Percentiles rank a stretch among this genome's conserved stretches.
Conservation (phyloP, 1,139 yeast genomes). For the Zygotorulaspora mrakii region DNA sequence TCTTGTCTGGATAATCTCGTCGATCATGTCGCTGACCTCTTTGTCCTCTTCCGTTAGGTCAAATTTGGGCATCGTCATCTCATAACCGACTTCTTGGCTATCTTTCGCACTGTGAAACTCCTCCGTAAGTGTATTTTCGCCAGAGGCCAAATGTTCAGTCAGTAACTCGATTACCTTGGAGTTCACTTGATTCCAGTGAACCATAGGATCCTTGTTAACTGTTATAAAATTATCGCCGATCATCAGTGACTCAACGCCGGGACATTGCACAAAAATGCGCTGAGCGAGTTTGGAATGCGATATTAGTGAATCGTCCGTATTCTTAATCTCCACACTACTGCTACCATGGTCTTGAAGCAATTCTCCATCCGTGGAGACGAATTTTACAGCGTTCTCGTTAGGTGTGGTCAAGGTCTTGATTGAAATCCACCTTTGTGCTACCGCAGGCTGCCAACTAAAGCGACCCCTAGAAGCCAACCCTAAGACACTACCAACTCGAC, state of each 20-base stretch:
- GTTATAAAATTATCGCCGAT: conserved; percentile 86
- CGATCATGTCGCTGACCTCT: conserved; percentile 78
- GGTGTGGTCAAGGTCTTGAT: conserved; percentile 76
- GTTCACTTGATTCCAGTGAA: conserved; percentile 73
- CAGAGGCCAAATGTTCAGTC: conserved; percentile 79
- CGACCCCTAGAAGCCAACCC: not conserved
- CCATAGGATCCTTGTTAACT: conserved; percentile 59
- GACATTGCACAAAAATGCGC: conserved; percentile 64
- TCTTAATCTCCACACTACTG: conserved; percentile 54
- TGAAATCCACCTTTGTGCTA: conserved; percentile 23
- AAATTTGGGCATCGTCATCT: conserved; percentile 32
- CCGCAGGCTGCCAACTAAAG: not conserved
- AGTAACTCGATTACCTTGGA: conserved; percentile 84
- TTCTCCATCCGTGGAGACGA: conserved; percentile 61
- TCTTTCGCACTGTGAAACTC: conserved; percentile 34
- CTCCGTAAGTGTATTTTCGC: conserved; percentile 52
- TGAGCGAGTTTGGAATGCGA: conserved; percentile 74
- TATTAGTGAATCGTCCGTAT: conserved; percentile 60
- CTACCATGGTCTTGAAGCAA: conserved; percentile 50
- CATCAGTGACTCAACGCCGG: conserved; percentile 85
- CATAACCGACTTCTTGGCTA: conserved; percentile 33
- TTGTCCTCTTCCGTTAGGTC: conserved; percentile 41
- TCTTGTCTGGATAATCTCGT: conserved; percentile 88
- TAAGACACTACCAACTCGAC: not conserved
- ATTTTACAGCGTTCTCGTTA: conserved; percentile 87